phyloP scores from a whole-genome alignment of 2,329 filamentous ascomycete species.

The Pseudogymnoascus sp. region DNA sequence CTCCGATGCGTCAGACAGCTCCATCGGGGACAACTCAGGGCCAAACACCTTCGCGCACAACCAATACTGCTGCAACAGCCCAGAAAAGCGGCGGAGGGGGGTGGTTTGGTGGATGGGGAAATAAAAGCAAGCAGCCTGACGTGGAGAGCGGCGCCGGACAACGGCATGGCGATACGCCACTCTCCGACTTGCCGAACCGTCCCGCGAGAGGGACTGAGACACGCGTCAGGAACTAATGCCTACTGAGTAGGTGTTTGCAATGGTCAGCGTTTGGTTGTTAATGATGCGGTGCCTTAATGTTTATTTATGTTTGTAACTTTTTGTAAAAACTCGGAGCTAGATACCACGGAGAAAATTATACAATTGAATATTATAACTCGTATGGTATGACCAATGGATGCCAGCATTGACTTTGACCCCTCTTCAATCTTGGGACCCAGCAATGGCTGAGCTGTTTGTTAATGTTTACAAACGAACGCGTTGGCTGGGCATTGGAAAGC shows the following conservation, averaged over 20 bases:
- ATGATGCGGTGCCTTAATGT: neutral
- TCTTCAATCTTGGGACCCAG: neutral
- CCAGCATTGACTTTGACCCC: neutral
- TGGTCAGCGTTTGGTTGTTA: neutral
- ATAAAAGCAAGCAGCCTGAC: constrained; percentile 25
- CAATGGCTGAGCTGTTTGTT: neutral
- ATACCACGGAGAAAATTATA: neutral
- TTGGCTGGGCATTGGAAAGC: neutral
- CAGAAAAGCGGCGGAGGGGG: constrained; percentile 14
- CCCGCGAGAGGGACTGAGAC: neutral
- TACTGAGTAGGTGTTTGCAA: neutral
- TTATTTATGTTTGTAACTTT: constrained; percentile 3
- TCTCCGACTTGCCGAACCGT: neutral
- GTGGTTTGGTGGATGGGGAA: constrained; percentile 28
- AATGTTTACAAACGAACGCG: neutral
- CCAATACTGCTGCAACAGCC: constrained; percentile 2
- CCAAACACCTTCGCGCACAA: constrained; percentile 11
- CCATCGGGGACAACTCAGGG: constrained; percentile 10
- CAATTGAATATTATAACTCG: neutral
- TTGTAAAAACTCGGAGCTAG: neutral
- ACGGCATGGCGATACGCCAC: neutral
- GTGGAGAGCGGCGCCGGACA: constrained; percentile 15
- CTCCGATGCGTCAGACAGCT: constrained; percentile 10
- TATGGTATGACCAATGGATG: neutral
- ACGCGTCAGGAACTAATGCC: neutral